Conservation (phyloP, 1,284 basidiomycete genomes). For the Coniferiporia sulphurascens region DNA sequence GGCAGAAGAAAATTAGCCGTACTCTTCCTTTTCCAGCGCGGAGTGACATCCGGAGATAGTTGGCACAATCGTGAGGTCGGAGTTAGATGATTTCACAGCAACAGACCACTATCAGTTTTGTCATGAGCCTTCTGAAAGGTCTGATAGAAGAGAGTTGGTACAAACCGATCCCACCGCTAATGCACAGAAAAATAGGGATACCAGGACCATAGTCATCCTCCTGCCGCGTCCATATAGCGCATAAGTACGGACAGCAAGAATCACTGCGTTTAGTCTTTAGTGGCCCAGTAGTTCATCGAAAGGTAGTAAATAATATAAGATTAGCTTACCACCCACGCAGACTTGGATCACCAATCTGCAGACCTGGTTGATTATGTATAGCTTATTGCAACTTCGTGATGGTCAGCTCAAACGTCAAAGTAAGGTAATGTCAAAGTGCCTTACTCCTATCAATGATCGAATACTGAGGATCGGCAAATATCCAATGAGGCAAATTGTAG, state of each 20-base stretch:
- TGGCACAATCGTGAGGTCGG: background rate
- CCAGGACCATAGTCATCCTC: background rate
- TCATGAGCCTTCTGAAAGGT: background rate
- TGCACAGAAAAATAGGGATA: slow-evolving; percentile 1
- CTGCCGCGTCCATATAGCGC: slow-evolving; percentile 11
- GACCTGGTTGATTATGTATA: slow-evolving; percentile 14
- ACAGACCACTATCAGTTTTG: slow-evolving; percentile 3
- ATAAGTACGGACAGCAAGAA: slow-evolving; percentile 16
- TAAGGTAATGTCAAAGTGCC: too few species aligned
- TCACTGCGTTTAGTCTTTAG: background rate
- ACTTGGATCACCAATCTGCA: slow-evolving; percentile 10
- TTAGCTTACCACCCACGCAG: slow-evolving; percentile 12
- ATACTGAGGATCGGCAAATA: background rate
- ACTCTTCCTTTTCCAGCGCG: background rate
- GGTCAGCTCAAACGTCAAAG: too few species aligned
- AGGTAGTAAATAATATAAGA: background rate
- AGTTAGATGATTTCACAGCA: background rate
- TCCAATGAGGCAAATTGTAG: background rate
- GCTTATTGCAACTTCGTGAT: slow-evolving; percentile 1
- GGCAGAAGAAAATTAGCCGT: background rate
- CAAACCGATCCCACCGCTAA: background rate
- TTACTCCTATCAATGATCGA: background rate
- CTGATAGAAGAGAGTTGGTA: background rate
- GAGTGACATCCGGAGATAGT: slow-evolving; percentile 10
- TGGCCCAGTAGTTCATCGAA: background rate